Percentiles rank a stretch among this genome's conserved stretches.
Evolutionary conservation across 306 rosid species (phyloP).

Genomic region (Inga laurina): DNA sequence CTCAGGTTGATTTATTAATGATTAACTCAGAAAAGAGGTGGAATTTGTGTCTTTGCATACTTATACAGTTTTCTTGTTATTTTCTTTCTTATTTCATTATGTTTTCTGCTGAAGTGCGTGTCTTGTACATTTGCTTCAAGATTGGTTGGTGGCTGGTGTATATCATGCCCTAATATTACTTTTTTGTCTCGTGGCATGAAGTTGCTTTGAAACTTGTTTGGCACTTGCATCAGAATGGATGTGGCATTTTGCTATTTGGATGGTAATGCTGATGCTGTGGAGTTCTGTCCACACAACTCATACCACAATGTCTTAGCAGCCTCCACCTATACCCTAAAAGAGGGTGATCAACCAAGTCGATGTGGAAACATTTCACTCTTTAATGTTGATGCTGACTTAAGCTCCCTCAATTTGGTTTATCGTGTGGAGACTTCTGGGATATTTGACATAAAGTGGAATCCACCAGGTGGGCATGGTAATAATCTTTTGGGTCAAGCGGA

Average conservation of each 20-base stretch:
- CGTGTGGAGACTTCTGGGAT: constrained; percentile 62
- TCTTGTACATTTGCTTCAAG: not conserved
- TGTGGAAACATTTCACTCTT: constrained; percentile 80
- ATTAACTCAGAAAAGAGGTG: not conserved
- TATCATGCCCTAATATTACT: constrained; percentile 24
- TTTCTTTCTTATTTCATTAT: not conserved
- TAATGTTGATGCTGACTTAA: constrained; percentile 41
- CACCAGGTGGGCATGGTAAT: constrained; percentile 41
- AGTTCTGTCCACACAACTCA: constrained; percentile 73
- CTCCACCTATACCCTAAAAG: constrained; percentile 78
- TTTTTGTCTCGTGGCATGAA: not conserved
- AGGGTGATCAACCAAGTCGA: constrained; percentile 67
- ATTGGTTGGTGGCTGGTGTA: constrained; percentile 35
- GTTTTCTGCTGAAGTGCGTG: not conserved
- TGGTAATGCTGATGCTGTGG: constrained; percentile 90
- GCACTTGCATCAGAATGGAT: constrained; percentile 52
- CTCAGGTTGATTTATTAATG: not conserved
- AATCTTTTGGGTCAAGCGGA: constrained; percentile 77
- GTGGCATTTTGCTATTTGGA: constrained; percentile 70
- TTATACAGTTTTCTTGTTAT: not conserved
- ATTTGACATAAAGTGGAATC: constrained; percentile 87
- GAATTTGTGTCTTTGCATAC: not conserved
- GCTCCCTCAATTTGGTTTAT: constrained; percentile 49
- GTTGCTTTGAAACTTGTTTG: not conserved
- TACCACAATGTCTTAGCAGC: constrained; percentile 66